Percentiles rank a stretch among this genome's conserved stretches.
Evolutionary conservation across 352 stramenopile genomes (phyloP).

Genomic region (Pythium grandisporangium): DNA sequence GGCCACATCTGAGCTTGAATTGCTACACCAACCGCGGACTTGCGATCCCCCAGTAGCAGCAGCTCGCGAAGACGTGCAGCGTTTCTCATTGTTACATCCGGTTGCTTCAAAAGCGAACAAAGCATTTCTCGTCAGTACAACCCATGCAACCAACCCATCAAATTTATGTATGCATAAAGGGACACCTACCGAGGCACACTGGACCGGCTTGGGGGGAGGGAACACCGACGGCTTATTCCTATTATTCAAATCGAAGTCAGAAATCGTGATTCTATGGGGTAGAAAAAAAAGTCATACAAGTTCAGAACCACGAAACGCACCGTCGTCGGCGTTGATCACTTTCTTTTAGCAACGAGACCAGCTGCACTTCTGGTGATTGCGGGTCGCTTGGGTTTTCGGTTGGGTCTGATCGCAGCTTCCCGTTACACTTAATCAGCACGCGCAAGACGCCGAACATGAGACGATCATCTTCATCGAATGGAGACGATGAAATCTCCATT

Average conservation of each 20-base stretch:
- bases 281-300: too few relatives aligned
- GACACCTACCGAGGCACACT: constrained; percentile 24
- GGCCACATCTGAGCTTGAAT: constrained; percentile 80
- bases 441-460: constrained; percentile 58
- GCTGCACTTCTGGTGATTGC: constrained; percentile 49
- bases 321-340: constrained; percentile 52
- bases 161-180: too few relatives aligned
- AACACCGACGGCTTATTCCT: constrained; percentile 35
- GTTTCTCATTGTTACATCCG: constrained; percentile 36
- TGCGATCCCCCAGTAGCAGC: constrained; percentile 67
- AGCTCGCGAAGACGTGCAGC: constrained; percentile 53
- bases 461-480: constrained; percentile 52
- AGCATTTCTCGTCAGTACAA: too few relatives aligned
- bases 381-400: constrained; percentile 40
- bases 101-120: constrained; percentile 24
- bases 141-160: not conserved
- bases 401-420: constrained; percentile 46
- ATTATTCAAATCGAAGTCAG: too few relatives aligned
- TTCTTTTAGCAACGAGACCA: constrained; percentile 59
- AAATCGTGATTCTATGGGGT: too few relatives aligned
- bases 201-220: constrained; percentile 26
- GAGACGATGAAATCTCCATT: constrained; percentile 6
- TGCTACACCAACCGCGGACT: constrained; percentile 64
- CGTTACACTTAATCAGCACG: constrained; percentile 76
- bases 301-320: constrained; percentile 12